Evolutionary conservation across 2,329 filamentous ascomycete genomes (phyloP).

Genomic region (Pseudopyricularia javanii): DNA sequence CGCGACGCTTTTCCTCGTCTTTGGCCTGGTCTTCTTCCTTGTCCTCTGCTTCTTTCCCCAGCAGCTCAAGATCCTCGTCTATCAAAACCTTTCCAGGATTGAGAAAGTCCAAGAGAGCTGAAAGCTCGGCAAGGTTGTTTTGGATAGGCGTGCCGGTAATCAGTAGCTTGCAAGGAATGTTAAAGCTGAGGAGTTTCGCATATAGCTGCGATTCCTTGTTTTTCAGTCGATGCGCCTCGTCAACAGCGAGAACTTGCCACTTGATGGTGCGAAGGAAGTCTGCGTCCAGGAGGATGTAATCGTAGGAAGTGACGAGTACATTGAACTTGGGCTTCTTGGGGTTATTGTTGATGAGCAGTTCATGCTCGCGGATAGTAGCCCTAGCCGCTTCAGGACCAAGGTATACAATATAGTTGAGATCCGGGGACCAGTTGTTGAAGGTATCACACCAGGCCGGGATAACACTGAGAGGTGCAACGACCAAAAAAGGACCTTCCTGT

Average conservation of each 20-base stretch:
- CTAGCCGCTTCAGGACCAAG: constrained; percentile 81
- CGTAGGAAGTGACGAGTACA: constrained; percentile 93
- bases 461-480: constrained; percentile 93
- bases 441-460: constrained; percentile 98
- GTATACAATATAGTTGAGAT: constrained; percentile 95
- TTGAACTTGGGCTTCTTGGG: constrained; percentile 89
- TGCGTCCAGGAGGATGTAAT: constrained; percentile 83
- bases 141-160: constrained; percentile 97
- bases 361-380: constrained; percentile 78
- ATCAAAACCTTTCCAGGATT: constrained; percentile 91
- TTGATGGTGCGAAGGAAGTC: constrained; percentile 80
- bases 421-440: constrained; percentile 91
- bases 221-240: constrained; percentile 93
- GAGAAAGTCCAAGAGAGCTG: constrained; percentile 87
- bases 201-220: constrained; percentile 94
- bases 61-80: constrained; percentile 75
- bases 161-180: constrained; percentile 74
- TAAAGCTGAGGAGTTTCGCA: constrained; percentile 71
- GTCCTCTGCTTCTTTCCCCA: constrained; percentile 36
- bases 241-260: constrained; percentile 94
- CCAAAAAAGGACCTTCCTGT: constrained; percentile 90
- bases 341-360: constrained; percentile 78
- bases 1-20: constrained; percentile 41
- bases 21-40: constrained; percentile 17
- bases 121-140: constrained; percentile 87